Conservation (phyloP, 257 asterid species). For the Solanum etuberosum region DNA sequence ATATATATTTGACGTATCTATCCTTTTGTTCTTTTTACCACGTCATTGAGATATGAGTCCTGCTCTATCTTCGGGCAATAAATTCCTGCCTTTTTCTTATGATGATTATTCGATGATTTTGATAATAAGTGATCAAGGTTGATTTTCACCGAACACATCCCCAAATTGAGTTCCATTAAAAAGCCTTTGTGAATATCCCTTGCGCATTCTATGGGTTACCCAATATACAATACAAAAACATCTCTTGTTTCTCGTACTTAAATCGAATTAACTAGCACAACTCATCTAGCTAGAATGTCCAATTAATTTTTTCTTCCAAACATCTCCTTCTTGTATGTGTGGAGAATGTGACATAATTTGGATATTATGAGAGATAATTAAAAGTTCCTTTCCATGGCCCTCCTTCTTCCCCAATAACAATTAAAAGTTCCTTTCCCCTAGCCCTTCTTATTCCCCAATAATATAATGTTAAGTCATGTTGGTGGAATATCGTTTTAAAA, state of each 20-base stretch:
- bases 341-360: neutral
- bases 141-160: no score
- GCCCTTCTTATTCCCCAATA: neutral
- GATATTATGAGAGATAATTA: neutral
- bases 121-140: no score
- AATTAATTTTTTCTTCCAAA: neutral
- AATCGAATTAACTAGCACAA: neutral
- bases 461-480: neutral
- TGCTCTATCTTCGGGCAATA: no score
- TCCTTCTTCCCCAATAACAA: neutral
- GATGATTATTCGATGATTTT: no score
- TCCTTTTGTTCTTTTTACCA: no score
- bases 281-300: neutral
- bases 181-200: no score
- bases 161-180: no score
- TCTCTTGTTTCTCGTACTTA: neutral
- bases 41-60: no score
- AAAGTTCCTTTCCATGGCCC: neutral
- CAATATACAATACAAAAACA: no score
- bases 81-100: no score
- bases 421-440: neutral
- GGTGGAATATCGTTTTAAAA: neutral
- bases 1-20: no score
- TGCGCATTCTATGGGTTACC: no score
- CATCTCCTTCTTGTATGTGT: neutral